Percentiles rank a stretch among this genome's conserved stretches.
Evolutionary conservation across 306 rosid genomes (phyloP).

Genomic region (Boehmeria nivea): DNA sequence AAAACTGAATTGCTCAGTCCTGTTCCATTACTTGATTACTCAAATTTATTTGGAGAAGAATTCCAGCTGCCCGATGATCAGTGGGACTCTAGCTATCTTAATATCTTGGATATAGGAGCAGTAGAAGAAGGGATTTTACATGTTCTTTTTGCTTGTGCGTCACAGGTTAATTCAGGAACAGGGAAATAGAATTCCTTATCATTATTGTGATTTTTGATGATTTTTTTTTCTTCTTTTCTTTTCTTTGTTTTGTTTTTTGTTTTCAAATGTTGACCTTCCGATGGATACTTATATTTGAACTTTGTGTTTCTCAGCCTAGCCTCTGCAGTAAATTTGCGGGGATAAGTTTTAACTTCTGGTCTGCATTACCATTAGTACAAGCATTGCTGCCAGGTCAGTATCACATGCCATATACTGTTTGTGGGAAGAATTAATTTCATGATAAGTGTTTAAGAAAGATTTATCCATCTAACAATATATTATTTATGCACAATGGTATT

Average conservation of each 20-base stretch:
- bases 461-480: too few relatives aligned
- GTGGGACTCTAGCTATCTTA: constrained; percentile 74
- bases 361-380: constrained; percentile 75
- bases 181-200: constrained; percentile 19
- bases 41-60: constrained; percentile 80
- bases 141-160: constrained; percentile 82
- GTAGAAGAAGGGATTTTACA: constrained; percentile 92
- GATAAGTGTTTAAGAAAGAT: too few relatives aligned
- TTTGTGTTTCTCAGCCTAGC: constrained; percentile 53
- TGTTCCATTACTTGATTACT: constrained; percentile 54
- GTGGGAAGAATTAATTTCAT: too few relatives aligned
- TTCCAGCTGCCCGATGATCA: constrained; percentile 62
- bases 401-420: constrained; percentile 6
- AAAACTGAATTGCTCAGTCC: constrained; percentile 45
- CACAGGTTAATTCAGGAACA: constrained; percentile 60
- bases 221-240: constrained; percentile 1
- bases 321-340: constrained; percentile 84
- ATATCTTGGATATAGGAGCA: constrained; percentile 67
- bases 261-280: not conserved
- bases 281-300: constrained; percentile 9
- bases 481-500: too few relatives aligned
- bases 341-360: constrained; percentile 71
- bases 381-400: constrained; percentile 84
- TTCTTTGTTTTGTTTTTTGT: not conserved
- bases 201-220: constrained; percentile 15